Evolutionary conservation across 163 green algal species (phyloP).

Genomic region (Chloromonas sp.): DNA sequence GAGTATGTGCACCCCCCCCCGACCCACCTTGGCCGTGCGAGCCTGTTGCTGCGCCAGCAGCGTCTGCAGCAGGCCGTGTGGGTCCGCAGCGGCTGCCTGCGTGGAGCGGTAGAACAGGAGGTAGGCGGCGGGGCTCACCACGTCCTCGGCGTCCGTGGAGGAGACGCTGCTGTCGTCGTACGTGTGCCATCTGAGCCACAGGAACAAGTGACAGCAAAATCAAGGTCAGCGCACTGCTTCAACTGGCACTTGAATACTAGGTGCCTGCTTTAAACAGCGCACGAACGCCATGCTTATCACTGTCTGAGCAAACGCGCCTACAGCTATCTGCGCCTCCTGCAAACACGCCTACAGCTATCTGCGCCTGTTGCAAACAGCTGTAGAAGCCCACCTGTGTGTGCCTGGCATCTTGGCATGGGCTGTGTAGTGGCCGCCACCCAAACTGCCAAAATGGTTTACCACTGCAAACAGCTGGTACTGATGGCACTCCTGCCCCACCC

Average conservation of each 20-base stretch:
- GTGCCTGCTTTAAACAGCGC: too few species aligned
- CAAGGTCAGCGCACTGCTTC: too few species aligned
- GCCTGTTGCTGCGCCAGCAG: not conserved
- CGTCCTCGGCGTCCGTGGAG: slow-evolving; percentile 23
- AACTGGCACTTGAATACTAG: too few species aligned
- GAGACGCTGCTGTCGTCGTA: slow-evolving; percentile 81
- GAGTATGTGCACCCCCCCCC: too few species aligned
- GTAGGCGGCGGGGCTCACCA: slow-evolving; percentile 74
- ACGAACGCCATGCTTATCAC: too few species aligned
- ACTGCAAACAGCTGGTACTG: slow-evolving; percentile 89
- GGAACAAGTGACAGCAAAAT: not conserved
- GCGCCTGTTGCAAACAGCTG: too few species aligned
- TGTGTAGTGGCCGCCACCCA: slow-evolving; percentile 95
- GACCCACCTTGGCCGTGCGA: not conserved
- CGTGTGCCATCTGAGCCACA: slow-evolving; percentile 58
- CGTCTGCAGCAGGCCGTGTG: not conserved
- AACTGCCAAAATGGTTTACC: slow-evolving; percentile 86
- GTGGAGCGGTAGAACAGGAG: slow-evolving; percentile 85
- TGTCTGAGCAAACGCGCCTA: too few species aligned
- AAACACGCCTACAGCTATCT: too few species aligned
- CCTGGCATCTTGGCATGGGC: slow-evolving; percentile 68
- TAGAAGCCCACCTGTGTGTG: slow-evolving; percentile 12
- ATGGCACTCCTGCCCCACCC: not conserved
- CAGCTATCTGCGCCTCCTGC: too few species aligned
- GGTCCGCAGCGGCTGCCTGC: not conserved